phyloP scores from a whole-genome alignment of 1,284 basidiomycete genomes.

The Ganoderma lucidum region DNA sequence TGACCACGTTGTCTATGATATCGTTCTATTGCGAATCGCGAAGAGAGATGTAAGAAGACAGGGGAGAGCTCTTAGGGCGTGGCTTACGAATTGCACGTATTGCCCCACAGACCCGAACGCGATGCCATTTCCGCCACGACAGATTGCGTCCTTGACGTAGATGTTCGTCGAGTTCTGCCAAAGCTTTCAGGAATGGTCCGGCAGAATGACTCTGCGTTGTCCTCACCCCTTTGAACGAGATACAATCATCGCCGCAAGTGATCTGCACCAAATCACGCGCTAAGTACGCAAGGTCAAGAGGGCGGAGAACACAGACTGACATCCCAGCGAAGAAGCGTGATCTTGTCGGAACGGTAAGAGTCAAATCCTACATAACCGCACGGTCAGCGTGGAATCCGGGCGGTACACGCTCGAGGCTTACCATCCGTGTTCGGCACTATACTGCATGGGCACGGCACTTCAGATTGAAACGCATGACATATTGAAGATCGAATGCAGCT shows the following conservation, averaged over 20 bases:
- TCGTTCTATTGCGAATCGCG: no score
- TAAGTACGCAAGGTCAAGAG: no score
- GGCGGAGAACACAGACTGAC: conserved; percentile 29
- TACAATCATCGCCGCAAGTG: conserved; percentile 70
- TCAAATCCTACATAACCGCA: conserved; percentile 55
- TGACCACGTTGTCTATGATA: conserved; percentile 59
- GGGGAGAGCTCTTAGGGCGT: no score
- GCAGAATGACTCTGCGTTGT: not conserved
- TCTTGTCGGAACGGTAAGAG: conserved; percentile 62
- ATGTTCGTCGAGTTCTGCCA: conserved; percentile 65
- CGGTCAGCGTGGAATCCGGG: not conserved
- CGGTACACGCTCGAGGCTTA: conserved; percentile 22
- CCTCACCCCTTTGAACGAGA: conserved; percentile 67
- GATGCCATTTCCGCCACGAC: conserved; percentile 70
- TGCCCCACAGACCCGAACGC: conserved; percentile 72
- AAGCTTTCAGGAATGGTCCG: not conserved
- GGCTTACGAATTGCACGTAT: conserved; percentile 61
- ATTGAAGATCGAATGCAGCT: conserved; percentile 27
- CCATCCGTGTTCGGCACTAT: conserved; percentile 74
- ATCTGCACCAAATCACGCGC: conserved; percentile 39
- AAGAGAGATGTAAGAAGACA: no score
- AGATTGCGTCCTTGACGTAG: conserved; percentile 56
- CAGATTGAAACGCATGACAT: not conserved
- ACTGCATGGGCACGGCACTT: conserved; percentile 41
- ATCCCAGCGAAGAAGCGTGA: conserved; percentile 63